Percentiles rank a stretch among this genome's conserved stretches.
phyloP scores from a whole-genome alignment of 148 eudicot species.

The Chenopodium formosanum region DNA sequence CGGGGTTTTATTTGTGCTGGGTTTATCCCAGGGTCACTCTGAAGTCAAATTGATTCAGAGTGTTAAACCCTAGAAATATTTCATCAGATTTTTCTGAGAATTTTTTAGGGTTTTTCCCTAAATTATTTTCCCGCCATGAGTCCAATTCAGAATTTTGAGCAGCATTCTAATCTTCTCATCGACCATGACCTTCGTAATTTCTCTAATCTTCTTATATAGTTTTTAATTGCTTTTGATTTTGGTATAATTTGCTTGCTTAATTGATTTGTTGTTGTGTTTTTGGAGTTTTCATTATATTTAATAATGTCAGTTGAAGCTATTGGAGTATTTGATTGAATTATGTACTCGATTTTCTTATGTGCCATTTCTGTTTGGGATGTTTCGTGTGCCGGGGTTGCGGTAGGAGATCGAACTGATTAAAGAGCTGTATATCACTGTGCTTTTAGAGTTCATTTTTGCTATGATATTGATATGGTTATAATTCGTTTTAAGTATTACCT shows the following conservation, averaged over 20 bases:
- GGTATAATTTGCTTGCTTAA: not conserved
- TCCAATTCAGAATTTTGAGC: constrained; percentile 94
- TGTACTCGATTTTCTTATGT: not conserved
- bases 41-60: not conserved
- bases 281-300: not conserved
- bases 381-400: not conserved
- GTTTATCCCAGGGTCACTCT: not conserved
- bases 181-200: constrained; percentile 66
- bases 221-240: not conserved
- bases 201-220: not conserved
- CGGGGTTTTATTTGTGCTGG: not conserved
- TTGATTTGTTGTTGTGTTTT: not conserved
- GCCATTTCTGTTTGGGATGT: not conserved
- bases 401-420: not conserved
- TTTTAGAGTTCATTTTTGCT: not conserved
- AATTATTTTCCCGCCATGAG: constrained; percentile 50
- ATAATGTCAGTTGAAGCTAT: not conserved
- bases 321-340: not conserved
- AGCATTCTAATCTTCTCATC: constrained; percentile 70
- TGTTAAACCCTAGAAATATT: constrained; percentile 29
- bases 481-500: not conserved
- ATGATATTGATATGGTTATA: not conserved
- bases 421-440: not conserved
- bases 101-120: constrained; percentile 15
- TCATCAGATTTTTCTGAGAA: not conserved